A percentile compares a stretch with the other conserved stretches of the same genome.
Evolutionary conservation across 139 green algal genomes (phyloP).

Genomic region (Pedinophyceae sp.): DNA sequence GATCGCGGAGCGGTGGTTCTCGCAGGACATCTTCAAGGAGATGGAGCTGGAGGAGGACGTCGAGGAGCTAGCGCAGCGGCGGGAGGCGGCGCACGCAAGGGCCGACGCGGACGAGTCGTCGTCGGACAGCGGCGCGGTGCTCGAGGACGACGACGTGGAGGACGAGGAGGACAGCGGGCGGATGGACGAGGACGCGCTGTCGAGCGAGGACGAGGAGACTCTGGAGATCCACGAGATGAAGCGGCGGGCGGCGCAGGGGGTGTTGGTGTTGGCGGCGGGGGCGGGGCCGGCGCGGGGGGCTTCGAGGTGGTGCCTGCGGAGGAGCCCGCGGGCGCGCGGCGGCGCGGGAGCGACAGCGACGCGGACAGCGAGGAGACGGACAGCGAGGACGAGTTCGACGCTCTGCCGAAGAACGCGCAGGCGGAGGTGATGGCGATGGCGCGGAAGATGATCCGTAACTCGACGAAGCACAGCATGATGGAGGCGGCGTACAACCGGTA

Average conservation of each 20-base stretch:
- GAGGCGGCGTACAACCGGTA: conserved; percentile 87
- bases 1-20: too few species aligned
- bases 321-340: background rate
- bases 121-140: too few species aligned
- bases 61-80: too few species aligned
- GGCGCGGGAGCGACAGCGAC: conserved; percentile 11
- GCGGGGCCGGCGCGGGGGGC: background rate
- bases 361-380: conserved; percentile 26
- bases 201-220: background rate
- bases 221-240: background rate
- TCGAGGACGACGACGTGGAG: too few species aligned
- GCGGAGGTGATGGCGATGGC: conserved; percentile 68
- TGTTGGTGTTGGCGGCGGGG: background rate
- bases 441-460: conserved; percentile 57
- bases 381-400: conserved; percentile 26
- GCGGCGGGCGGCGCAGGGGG: too few species aligned
- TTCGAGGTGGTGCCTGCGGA: conserved; percentile 1
- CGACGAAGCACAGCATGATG: conserved; percentile 67
- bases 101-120: too few species aligned
- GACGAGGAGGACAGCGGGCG: conserved; percentile 2
- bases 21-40: too few species aligned
- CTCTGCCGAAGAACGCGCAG: conserved; percentile 32
- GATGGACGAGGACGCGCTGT: background rate
- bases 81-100: too few species aligned
- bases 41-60: too few species aligned